Percentiles rank a stretch among this genome's conserved stretches.
These are phyloP conservation scores for Heimioporus sp. DNA, from an alignment of 768 basidiomycete species.

Conservation along the genomic window DNA sequence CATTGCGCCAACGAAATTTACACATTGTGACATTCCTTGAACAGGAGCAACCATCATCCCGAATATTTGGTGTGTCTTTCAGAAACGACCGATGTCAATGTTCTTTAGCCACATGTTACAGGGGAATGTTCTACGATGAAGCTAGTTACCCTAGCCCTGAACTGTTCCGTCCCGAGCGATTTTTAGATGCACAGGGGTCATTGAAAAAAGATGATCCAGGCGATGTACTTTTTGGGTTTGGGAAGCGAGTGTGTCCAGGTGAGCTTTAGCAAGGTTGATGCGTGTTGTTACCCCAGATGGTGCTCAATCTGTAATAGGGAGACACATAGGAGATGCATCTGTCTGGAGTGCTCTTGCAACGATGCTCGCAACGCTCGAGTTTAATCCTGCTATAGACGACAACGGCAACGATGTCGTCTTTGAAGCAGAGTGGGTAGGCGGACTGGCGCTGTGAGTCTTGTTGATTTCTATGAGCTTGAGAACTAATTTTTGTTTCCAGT, in stretches of 20 bases:
- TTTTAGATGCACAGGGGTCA: background rate
- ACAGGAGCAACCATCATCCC: conserved; percentile 4
- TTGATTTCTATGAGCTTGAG: too few relatives aligned
- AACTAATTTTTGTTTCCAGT: too few relatives aligned
- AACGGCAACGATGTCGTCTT: background rate
- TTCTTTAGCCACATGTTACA: background rate
- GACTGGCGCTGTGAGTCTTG: too few relatives aligned
- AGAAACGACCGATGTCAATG: background rate
- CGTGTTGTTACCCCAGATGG: too few relatives aligned
- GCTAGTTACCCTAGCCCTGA: conserved; percentile 9
- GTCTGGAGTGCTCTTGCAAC: conserved; percentile 6
- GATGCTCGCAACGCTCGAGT: conserved; percentile 15
- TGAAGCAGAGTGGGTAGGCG: background rate
- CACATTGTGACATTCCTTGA: background rate
- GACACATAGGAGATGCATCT: conserved; percentile 1
- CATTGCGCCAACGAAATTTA: too few relatives aligned
- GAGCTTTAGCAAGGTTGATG: background rate
- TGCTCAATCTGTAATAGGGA: background rate
- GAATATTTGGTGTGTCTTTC: conserved; percentile 8
- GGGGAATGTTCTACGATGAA: conserved; percentile 7
- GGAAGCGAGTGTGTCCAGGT: conserved; percentile 8
- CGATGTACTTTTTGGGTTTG: conserved; percentile 9
- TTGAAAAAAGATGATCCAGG: conserved; percentile 3
- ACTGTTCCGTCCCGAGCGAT: conserved; percentile 13
- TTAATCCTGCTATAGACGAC: background rate